Conservation (phyloP, 2,329 filamentous ascomycete genomes). For the Xylaria sp. region DNA sequence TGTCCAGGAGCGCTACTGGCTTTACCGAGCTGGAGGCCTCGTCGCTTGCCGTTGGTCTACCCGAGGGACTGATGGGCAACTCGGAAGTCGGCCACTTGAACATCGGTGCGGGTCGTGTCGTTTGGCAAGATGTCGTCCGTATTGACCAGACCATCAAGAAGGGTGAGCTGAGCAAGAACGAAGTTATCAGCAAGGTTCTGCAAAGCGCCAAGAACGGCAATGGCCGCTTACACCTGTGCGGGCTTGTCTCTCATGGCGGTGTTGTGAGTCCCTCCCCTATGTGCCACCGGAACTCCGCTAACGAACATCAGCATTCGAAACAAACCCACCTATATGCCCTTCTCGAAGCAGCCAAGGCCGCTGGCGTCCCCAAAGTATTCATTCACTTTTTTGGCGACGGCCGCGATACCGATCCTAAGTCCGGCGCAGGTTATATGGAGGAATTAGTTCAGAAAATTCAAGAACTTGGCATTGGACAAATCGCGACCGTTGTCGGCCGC, state of each 20-base stretch:
- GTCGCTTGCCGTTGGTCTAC: slow-evolving; percentile 92
- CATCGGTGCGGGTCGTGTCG: slow-evolving; percentile 95
- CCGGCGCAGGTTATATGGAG: slow-evolving; percentile 86
- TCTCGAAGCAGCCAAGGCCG: slow-evolving; percentile 88
- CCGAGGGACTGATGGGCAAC: slow-evolving; percentile 98
- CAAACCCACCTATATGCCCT: slow-evolving; percentile 92
- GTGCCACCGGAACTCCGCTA: slow-evolving; percentile 18
- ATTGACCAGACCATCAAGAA: slow-evolving; percentile 95
- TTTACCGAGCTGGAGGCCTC: slow-evolving; percentile 96
- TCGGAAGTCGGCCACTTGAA: slow-evolving; percentile 98
- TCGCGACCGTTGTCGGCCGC: slow-evolving; percentile 92
- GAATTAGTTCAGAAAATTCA: slow-evolving; percentile 82
- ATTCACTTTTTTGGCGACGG: slow-evolving; percentile 99
- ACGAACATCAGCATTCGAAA: slow-evolving; percentile 76
- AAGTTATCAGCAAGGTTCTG: slow-evolving; percentile 81
- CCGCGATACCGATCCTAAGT: slow-evolving; percentile 97
- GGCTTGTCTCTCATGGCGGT: slow-evolving; percentile 93
- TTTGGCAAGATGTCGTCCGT: slow-evolving; percentile 98
- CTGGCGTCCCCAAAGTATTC: slow-evolving; percentile 88
- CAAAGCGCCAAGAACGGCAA: slow-evolving; percentile 85
- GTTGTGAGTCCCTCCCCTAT: slow-evolving; percentile 65
- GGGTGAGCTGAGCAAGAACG: slow-evolving; percentile 77
- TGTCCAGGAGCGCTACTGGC: slow-evolving; percentile 82
- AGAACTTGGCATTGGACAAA: slow-evolving; percentile 85
- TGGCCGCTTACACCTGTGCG: slow-evolving; percentile 90